Conservation (phyloP, 2,329 filamentous ascomycete species). For the Plenodomus tracheiphilus region DNA sequence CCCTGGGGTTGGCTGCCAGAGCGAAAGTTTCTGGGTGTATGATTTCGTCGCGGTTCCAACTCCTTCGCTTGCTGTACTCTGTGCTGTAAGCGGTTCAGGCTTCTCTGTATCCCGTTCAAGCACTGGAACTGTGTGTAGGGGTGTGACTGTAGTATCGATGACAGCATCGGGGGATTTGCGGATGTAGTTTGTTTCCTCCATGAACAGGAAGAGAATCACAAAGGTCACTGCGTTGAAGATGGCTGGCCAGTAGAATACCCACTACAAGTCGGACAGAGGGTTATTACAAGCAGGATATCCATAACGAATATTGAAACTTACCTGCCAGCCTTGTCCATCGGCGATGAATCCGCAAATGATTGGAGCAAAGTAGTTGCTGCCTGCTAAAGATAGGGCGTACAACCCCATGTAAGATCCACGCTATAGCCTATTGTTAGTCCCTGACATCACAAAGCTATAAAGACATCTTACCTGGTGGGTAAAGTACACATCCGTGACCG, state of each 20-base stretch:
- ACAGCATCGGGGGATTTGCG: constrained; percentile 33
- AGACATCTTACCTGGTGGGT: constrained; percentile 21
- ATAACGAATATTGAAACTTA: background rate
- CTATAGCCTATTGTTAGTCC: constrained; percentile 3
- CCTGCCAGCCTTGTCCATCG: constrained; percentile 38
- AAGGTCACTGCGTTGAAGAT: constrained; percentile 56
- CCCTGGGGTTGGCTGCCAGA: constrained; percentile 25
- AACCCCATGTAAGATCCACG: constrained; percentile 37
- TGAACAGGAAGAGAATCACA: constrained; percentile 60
- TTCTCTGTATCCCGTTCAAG: constrained; percentile 19
- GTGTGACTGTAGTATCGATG: background rate
- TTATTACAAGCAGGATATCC: background rate
- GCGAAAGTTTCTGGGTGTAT: constrained; percentile 21
- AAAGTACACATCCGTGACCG: constrained; percentile 48
- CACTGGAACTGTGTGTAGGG: constrained; percentile 9
- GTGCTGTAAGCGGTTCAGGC: constrained; percentile 23
- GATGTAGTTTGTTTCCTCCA: constrained; percentile 63
- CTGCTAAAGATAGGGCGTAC: constrained; percentile 38
- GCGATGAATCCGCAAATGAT: constrained; percentile 43
- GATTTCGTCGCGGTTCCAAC: constrained; percentile 13
- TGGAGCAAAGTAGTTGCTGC: constrained; percentile 44
- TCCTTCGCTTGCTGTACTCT: constrained; percentile 15
- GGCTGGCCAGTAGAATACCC: constrained; percentile 55
- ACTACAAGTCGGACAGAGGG: constrained; percentile 4
- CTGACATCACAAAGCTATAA: background rate